phyloP scores from a whole-genome alignment of 2,329 filamentous ascomycete genomes.

The Aspergillus latus region DNA sequence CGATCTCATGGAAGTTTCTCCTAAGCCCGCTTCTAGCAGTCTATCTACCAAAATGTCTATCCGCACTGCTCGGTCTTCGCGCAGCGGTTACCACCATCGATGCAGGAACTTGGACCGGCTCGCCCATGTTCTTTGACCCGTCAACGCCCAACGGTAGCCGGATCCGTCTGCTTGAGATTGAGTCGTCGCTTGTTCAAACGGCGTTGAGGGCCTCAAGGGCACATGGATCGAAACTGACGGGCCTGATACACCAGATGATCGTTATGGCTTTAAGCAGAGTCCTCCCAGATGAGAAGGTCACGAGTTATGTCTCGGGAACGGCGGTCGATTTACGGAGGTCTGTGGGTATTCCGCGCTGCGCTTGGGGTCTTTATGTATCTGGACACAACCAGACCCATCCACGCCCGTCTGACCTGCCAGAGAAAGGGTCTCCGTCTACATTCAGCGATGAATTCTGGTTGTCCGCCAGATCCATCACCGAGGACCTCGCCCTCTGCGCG shows the following conservation, averaged over 20 bases:
- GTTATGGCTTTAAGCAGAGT: constrained; percentile 38
- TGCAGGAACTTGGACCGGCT: constrained; percentile 37
- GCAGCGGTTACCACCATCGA: constrained; percentile 27
- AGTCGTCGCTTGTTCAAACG: constrained; percentile 24
- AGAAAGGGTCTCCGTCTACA: not conserved
- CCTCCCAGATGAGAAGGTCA: constrained; percentile 24
- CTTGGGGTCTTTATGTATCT: constrained; percentile 41
- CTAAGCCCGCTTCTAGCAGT: constrained; percentile 41
- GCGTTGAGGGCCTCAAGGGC: constrained; percentile 32
- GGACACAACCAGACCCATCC: constrained; percentile 30
- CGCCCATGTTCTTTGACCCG: constrained; percentile 28
- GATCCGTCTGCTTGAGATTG: constrained; percentile 35
- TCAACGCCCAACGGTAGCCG: constrained; percentile 27
- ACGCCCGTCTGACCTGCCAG: not conserved
- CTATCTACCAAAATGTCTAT: constrained; percentile 39
- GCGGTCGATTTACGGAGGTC: constrained; percentile 45
- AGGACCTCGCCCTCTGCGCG: constrained; percentile 33
- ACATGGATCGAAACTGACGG: constrained; percentile 44
- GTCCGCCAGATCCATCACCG: constrained; percentile 32
- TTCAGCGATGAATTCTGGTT: constrained; percentile 33
- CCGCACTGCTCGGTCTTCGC: constrained; percentile 33
- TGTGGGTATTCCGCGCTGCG: constrained; percentile 29
- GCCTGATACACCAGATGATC: constrained; percentile 42
- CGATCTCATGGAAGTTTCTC: constrained; percentile 48
- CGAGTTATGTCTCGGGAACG: constrained; percentile 41